phyloP scores from a whole-genome alignment of 1,284 basidiomycete species.

The Malassezia psittaci region DNA sequence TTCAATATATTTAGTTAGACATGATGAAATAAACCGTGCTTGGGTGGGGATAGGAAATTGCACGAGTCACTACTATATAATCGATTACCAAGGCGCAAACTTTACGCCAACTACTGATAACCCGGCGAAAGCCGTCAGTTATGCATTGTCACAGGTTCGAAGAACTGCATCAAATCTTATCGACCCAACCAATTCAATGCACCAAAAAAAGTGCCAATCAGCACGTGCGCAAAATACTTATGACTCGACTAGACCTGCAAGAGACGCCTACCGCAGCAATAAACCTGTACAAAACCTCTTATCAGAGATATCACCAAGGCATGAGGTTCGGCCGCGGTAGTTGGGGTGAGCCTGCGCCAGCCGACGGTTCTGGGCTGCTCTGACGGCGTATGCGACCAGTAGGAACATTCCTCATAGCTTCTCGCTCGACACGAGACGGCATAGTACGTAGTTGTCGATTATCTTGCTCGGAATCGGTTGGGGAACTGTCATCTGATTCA shows the following conservation, averaged over 20 bases:
- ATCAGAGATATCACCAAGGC: background rate
- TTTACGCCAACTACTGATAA: no score
- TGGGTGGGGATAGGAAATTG: background rate
- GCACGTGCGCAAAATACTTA: background rate
- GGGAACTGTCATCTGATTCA: background rate
- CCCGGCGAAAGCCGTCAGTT: background rate
- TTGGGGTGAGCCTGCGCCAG: background rate
- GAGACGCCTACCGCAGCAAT: no score
- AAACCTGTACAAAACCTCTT: no score
- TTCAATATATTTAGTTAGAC: conserved; percentile 4
- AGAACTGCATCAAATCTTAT: no score
- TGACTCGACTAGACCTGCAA: background rate
- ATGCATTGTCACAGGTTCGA: background rate
- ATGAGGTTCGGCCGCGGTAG: background rate
- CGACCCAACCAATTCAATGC: no score
- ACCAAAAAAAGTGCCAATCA: background rate
- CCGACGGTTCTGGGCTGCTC: background rate
- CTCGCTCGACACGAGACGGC: no score
- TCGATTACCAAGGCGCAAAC: background rate
- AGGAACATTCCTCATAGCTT: background rate
- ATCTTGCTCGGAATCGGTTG: background rate
- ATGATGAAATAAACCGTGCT: conserved; percentile 3
- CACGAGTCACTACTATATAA: conserved; percentile 3
- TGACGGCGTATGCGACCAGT: background rate
- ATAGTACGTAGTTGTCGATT: no score